phyloP scores from a whole-genome alignment of 768 basidiomycete species.

The Xanthoconium purpureum region DNA sequence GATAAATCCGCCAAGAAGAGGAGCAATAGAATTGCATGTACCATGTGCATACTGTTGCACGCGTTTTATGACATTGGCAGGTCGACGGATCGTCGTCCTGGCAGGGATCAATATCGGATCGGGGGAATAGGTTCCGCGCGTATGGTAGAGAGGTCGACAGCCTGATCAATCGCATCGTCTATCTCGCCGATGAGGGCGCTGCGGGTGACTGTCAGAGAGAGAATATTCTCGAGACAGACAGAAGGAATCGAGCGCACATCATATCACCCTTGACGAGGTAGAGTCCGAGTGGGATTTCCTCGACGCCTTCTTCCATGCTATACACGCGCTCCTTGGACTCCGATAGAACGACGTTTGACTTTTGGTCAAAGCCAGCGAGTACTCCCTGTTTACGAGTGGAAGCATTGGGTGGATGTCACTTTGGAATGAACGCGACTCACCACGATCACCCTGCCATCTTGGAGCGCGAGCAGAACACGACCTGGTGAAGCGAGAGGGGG shows the following conservation, averaged over 20 bases:
- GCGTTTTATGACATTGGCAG: not conserved
- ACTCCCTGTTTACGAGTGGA: constrained; percentile 57
- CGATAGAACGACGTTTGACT: constrained; percentile 93
- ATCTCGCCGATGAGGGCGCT: constrained; percentile 82
- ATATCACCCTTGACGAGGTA: constrained; percentile 99
- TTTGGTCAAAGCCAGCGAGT: constrained; percentile 91
- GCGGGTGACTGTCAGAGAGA: constrained; percentile 4
- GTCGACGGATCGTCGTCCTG: not conserved
- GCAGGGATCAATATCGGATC: constrained; percentile 59
- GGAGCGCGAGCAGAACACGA: constrained; percentile 89
- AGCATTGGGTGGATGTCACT: not conserved
- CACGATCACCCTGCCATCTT: constrained; percentile 94
- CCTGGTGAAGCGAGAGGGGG: constrained; percentile 40
- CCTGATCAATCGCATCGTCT: constrained; percentile 76
- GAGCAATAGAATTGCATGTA: not conserved
- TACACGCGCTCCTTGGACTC: constrained; percentile 93
- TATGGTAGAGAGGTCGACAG: constrained; percentile 71
- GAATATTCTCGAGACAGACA: not conserved
- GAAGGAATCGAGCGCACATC: constrained; percentile 63
- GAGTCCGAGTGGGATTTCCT: constrained; percentile 90
- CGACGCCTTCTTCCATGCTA: constrained; percentile 85
- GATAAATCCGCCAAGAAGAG: no score
- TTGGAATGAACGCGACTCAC: constrained; percentile 43
- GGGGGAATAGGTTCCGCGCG: constrained; percentile 85
- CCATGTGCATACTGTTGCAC: not conserved